Conservation (phyloP, 306 rosid genomes). For the Parietaria judaica region DNA sequence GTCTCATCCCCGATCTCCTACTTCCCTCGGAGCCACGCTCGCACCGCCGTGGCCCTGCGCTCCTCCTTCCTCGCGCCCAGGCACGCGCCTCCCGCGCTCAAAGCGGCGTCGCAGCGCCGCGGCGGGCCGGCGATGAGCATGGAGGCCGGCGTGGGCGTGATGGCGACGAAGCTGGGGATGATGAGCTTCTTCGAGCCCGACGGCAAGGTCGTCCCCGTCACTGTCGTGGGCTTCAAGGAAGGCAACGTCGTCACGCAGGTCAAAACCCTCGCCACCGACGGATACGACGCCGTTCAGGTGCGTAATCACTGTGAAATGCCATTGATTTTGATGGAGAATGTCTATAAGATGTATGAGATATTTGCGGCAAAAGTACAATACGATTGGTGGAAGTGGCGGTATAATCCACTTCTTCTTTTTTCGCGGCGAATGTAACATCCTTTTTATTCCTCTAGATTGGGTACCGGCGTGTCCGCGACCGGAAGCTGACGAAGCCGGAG, state of each 20-base stretch:
- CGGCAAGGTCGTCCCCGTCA: conserved; percentile 82
- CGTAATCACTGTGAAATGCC: too few relatives aligned
- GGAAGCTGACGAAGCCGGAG: conserved; percentile 78
- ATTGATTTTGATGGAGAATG: too few relatives aligned
- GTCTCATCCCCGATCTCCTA: too few relatives aligned
- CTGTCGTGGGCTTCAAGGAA: conserved; percentile 88
- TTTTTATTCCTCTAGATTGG: conserved; percentile 29
- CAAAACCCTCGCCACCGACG: conserved; percentile 75
- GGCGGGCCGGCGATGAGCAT: conserved; percentile 41
- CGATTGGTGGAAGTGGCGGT: too few relatives aligned
- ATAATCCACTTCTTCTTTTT: too few relatives aligned
- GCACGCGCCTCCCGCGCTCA: too few relatives aligned
- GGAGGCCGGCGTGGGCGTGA: conserved; percentile 91
- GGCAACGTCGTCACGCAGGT: conserved; percentile 88
- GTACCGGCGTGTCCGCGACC: conserved; percentile 68
- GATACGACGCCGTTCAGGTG: conserved; percentile 61
- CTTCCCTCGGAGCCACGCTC: too few relatives aligned
- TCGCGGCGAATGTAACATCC: too few relatives aligned
- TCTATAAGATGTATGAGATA: too few relatives aligned
- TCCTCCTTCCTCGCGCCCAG: too few relatives aligned
- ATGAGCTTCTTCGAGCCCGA: conserved; percentile 64
- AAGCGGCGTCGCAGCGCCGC: background rate
- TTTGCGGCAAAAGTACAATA: too few relatives aligned
- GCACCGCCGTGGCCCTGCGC: too few relatives aligned
- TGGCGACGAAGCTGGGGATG: conserved; percentile 96